Evolutionary conservation across 2,329 filamentous ascomycete genomes (phyloP).

Genomic region (Botrytis galanthina): DNA sequence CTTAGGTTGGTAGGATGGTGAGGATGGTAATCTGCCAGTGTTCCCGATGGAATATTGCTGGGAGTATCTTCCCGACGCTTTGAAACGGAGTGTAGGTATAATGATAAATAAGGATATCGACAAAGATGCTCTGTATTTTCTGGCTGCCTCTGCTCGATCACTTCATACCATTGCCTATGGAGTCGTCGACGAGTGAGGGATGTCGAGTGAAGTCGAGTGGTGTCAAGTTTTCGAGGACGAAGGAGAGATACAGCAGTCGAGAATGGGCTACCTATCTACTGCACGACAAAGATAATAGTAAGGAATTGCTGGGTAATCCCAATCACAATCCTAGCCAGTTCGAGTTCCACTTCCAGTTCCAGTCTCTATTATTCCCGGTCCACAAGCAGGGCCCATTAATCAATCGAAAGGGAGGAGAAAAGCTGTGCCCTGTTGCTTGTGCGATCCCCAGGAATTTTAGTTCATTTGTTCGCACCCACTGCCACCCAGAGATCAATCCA

Average conservation of each 20-base stretch:
- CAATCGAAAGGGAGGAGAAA: conserved; percentile 14
- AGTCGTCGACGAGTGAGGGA: neutral
- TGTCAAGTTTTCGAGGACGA: conserved; percentile 13
- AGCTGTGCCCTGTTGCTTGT: conserved; percentile 16
- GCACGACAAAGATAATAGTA: conserved; percentile 2
- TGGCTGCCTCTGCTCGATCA: neutral
- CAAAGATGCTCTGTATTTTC: neutral
- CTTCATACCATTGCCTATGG: neutral
- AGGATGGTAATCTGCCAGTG: conserved; percentile 9
- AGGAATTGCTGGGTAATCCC: conserved; percentile 4
- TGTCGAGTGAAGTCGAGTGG: neutral
- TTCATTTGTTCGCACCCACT: neutral
- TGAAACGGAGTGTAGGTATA: neutral
- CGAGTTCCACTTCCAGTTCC: neutral
- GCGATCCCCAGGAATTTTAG: conserved; percentile 14
- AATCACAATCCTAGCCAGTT: neutral
- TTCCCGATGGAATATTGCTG: neutral
- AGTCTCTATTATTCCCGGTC: conserved; percentile 1
- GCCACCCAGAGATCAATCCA: conserved; percentile 1
- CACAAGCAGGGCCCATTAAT: conserved; percentile 1
- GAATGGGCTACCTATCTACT: neutral
- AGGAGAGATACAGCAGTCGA: neutral
- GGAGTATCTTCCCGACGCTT: neutral
- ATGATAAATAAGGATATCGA: neutral
- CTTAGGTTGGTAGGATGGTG: neutral